Evolutionary conservation across 2,329 filamentous ascomycete genomes (phyloP), one percentile per base, ranked within the genome.

Genomic region (Trichoderma sp.): DNA sequence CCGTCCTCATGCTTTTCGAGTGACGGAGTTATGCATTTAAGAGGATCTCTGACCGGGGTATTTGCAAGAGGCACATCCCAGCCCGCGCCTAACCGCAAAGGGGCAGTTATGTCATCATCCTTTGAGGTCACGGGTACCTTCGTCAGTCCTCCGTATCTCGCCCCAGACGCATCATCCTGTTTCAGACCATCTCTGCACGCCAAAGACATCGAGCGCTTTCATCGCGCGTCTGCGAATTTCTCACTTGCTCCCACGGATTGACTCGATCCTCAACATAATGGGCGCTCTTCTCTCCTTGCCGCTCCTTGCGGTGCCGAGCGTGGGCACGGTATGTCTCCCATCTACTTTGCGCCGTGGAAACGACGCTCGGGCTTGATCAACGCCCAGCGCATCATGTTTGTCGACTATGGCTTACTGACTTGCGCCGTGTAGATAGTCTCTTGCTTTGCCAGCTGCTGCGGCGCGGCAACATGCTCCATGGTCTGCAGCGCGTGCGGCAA

Each of bases 401-500:
- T 39, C 41, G 43, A 50, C 30, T 10, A 24, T 26, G 28, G 9
- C 28, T 55, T 43, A 52, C 54, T 48, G 45, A 52, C 34, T 34
- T 55, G 15, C 26, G 5, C 5, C 17, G 2, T 67, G 71, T 73
- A 93, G 91, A 72, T 96, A 68, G 76, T 92, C 70, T 92, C 90
- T 50, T 88, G 93, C 71, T 90, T 83, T 68, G 92, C 90, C 68
- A 97, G 93, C 73, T 99, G 95, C 80, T 99, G 95, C 77, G 95
- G 95, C 75, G 95, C 95, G 30, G 93, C 95, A 52, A 97, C 95
- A 60, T 98, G 94, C 80, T 96, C 93, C 71, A 94, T 95, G 76
- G 90, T 98, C 56, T 98, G 93, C 81, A 95, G 91, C 76, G 91
- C 93, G 14, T 99, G 94, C 76, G 94, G 95, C 60, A 98, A 97